phyloP scores from a whole-genome alignment of 495 filamentous ascomycete species.

The Astrocystis sublimbata region DNA sequence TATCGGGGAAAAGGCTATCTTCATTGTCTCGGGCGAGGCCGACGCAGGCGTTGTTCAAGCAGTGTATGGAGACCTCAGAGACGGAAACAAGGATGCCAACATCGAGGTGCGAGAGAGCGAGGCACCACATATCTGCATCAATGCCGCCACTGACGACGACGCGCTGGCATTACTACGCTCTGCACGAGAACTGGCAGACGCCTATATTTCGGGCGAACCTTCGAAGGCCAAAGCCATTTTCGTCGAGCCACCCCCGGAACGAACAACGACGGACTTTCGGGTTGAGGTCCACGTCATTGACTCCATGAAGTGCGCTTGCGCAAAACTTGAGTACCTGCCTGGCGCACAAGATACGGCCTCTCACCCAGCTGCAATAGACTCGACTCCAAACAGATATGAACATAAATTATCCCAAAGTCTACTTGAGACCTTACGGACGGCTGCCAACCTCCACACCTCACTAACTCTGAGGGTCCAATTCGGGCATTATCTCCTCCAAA shows the following conservation, averaged over 20 bases:
- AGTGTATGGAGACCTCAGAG: constrained; percentile 24
- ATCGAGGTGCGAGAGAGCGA: constrained; percentile 17
- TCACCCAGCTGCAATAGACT: too few relatives aligned
- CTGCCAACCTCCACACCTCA: constrained; percentile 30
- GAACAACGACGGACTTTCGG: constrained; percentile 5
- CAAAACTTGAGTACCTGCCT: not conserved
- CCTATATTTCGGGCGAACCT: constrained; percentile 22
- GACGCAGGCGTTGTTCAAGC: constrained; percentile 26
- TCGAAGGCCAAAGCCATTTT: constrained; percentile 9
- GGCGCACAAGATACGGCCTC: not conserved
- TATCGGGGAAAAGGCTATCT: constrained; percentile 22
- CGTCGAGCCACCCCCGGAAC: constrained; percentile 23
- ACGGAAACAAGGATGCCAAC: not conserved
- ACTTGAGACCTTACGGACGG: constrained; percentile 23
- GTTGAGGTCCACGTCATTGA: constrained; percentile 19
- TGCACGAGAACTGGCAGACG: constrained; percentile 29
- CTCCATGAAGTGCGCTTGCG: constrained; percentile 8
- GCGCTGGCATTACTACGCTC: constrained; percentile 21
- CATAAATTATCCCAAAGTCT: constrained; percentile 22
- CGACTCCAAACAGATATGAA: constrained; percentile 7
- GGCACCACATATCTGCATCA: constrained; percentile 20
- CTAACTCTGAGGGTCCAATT: constrained; percentile 59
- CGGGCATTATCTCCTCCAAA: constrained; percentile 52
- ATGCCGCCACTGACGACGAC: constrained; percentile 12
- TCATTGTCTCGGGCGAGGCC: constrained; percentile 22